Percentiles rank a stretch among this genome's conserved stretches.
Conservation (phyloP, 768 basidiomycete species). For the Rhodotorula diobovata region DNA sequence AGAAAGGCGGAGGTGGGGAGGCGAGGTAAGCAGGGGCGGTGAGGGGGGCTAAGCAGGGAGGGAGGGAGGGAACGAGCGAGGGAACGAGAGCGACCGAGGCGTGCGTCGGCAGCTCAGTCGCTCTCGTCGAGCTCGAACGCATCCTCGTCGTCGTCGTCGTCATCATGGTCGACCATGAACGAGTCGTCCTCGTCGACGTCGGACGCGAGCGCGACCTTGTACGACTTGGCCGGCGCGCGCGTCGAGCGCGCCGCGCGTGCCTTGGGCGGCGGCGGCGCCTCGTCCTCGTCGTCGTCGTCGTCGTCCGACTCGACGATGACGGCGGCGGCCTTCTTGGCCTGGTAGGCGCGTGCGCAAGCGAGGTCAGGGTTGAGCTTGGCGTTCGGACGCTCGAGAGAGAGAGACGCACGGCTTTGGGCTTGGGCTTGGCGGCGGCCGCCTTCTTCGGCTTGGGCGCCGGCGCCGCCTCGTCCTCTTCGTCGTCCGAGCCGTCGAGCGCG, state of each 20-base stretch:
- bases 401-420: neutral
- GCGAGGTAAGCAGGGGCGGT: no score
- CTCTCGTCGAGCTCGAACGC: conserved; percentile 24
- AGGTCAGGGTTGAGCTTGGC: neutral
- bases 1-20: no score
- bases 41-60: no score
- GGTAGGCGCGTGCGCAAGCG: neutral
- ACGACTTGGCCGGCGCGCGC: conserved; percentile 21
- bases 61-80: no score
- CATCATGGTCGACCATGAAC: conserved; percentile 20
- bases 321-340: conserved; percentile 15
- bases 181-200: conserved; percentile 9
- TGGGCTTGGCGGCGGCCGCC: neutral
- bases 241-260: conserved; percentile 19
- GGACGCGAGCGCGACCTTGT: conserved; percentile 1
- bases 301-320: neutral
- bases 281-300: conserved; percentile 3
- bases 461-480: neutral
- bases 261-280: conserved; percentile 1
- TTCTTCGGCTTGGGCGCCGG: neutral
- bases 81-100: no score
- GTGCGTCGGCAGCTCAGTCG: no score
- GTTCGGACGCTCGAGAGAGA: fast-evolving
- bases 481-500: conserved; percentile 10
- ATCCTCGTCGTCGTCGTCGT: conserved; percentile 23